Evolutionary conservation across 768 basidiomycete species (phyloP).

Genomic region (Vararia minispora): DNA sequence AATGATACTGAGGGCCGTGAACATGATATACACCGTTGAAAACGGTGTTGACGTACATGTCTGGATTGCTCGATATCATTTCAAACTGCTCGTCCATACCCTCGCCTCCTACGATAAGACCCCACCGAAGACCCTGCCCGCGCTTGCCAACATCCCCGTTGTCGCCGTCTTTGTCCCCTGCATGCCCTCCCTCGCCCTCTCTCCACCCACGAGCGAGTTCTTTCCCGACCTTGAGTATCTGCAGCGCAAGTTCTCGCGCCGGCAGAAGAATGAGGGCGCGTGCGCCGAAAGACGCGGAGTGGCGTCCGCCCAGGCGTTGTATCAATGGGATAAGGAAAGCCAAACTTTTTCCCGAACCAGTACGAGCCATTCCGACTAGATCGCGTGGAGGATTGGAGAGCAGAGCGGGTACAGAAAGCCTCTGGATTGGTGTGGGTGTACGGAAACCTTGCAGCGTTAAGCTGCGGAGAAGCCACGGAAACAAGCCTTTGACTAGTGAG

Average conservation of each 20-base stretch:
- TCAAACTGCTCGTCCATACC: conserved; percentile 94
- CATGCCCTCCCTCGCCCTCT: conserved; percentile 48
- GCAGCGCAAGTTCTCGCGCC: conserved; percentile 87
- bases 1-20: conserved; percentile 55
- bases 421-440: conserved; percentile 93
- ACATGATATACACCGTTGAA: conserved; percentile 5
- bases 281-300: conserved; percentile 71
- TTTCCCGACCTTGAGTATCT: conserved; percentile 91
- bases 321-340: conserved; percentile 92
- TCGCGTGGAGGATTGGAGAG: conserved; percentile 79
- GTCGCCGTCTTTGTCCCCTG: conserved; percentile 50
- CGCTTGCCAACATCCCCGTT: conserved; percentile 43
- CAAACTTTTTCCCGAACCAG: conserved; percentile 95
- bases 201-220: conserved; percentile 82
- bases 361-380: conserved; percentile 96
- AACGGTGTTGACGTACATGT: conserved; percentile 55
- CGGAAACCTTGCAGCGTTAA: conserved; percentile 89
- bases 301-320: conserved; percentile 73
- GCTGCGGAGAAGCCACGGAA: conserved; percentile 73
- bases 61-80: conserved; percentile 88
- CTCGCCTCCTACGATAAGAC: conserved; percentile 92
- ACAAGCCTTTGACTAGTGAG: conserved; percentile 43
- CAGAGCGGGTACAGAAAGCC: conserved; percentile 77
- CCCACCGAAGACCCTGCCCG: conserved; percentile 71
- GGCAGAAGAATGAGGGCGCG: conserved; percentile 85